Percentiles rank a stretch among this genome's conserved stretches.
phyloP scores from a whole-genome alignment of 768 basidiomycete species.

The Gymnopilus junonius region DNA sequence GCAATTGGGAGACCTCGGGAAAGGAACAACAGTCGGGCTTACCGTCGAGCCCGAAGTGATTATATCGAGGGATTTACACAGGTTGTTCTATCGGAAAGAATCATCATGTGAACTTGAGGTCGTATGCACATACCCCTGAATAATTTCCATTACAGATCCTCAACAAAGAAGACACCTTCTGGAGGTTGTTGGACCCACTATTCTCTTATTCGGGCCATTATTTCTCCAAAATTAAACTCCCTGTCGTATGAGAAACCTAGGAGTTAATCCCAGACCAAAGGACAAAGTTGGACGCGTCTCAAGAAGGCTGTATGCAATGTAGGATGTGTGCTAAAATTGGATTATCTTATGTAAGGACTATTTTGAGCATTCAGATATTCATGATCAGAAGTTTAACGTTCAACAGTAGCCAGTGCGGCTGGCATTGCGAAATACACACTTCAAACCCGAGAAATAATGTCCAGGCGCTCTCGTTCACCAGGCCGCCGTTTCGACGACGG shows the following conservation, averaged over 20 bases:
- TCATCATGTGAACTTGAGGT: background rate
- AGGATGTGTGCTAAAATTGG: background rate
- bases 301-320: too few relatives aligned
- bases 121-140: background rate
- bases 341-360: background rate
- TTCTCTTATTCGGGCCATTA: too few relatives aligned
- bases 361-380: too few relatives aligned
- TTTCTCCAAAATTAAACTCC: too few relatives aligned
- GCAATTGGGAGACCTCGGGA: background rate
- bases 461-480: conserved; percentile 25
- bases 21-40: background rate
- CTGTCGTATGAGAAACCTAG: too few relatives aligned
- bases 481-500: conserved; percentile 2
- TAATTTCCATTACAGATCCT: background rate
- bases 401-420: too few relatives aligned
- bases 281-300: too few relatives aligned
- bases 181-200: too few relatives aligned
- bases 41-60: too few relatives aligned
- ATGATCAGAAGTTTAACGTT: too few relatives aligned
- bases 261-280: too few relatives aligned
- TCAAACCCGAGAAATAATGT: conserved; percentile 15
- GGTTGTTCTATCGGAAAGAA: background rate
- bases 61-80: background rate
- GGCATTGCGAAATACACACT: conserved; percentile 10
- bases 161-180: background rate